Base-by-base conservation (phyloP, 768 basidiomycete species). In the Lentinula raphanica region DNA sequence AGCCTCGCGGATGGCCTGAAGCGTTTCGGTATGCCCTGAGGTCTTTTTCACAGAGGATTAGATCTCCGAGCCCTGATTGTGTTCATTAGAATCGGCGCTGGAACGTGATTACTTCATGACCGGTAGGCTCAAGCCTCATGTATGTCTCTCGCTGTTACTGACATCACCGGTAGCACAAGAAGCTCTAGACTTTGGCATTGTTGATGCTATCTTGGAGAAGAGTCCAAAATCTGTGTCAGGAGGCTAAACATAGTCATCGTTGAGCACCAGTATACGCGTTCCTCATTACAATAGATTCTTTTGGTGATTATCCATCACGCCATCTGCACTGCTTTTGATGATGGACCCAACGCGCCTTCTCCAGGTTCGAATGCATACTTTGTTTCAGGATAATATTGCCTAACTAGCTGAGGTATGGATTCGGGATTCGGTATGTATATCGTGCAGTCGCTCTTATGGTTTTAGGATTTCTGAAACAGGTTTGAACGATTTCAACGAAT, bases 21-120 rank as follows among this genome's bases (percentile, higher is more conserved):
- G 66, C 85, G 94, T 19, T 97, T 96, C 69, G 87, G 92, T 93
- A 67, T 58, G 84, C 3, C 27, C 11, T 23, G 72, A 59, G 50
- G 39, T n/a, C 60, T 58, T 50, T 48, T 38, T 57, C 39, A 54
- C 42, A 35, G 59, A 59, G 50, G 7, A 61, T n/a, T n/a, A n/a
- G n/a, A n/a, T n/a, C n/a, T n/a, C n/a, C n/a, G 7, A 39, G n/a
- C 56, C 46, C 62, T 62, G 29, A 36, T 60, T 66, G 46, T 48
- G 53, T n/a, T 53, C 62, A 38, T 44, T 71, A 94, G 94, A 92
- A 72, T 87, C 77, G 59, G 94, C 94, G 38, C 75, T 98, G 63
- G 94, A 98, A 74, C 81, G 94, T 60, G 94, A 98, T 72, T 95
- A 95, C 72, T 98, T 93, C 72, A 89, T 98, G 91, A 96, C 94